Percentiles rank a stretch among this genome's conserved stretches.
Conservation (phyloP, 2,329 filamentous ascomycete genomes). For the Penicillium crustosum region DNA sequence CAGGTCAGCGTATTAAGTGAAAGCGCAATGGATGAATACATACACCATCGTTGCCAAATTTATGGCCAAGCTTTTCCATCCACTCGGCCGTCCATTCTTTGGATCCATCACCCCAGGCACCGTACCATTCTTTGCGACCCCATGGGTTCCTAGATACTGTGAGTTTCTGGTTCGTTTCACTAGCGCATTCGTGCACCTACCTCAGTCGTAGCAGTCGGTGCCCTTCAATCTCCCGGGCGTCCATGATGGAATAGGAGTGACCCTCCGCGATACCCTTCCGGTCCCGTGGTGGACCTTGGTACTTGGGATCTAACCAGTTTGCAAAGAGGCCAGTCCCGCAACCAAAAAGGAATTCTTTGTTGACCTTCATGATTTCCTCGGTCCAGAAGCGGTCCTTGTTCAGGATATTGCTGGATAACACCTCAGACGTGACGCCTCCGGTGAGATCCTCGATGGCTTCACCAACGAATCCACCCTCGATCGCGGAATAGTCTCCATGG, state of each 20-base stretch:
- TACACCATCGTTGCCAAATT: constrained; percentile 73
- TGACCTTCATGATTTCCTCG: constrained; percentile 75
- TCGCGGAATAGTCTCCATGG: constrained; percentile 74
- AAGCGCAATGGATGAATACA: neutral
- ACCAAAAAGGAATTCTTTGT: constrained; percentile 66
- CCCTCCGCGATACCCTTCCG: constrained; percentile 48
- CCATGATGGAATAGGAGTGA: constrained; percentile 60
- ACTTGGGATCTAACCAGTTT: constrained; percentile 44
- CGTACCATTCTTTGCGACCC: constrained; percentile 78
- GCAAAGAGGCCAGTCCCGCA: constrained; percentile 49
- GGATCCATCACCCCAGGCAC: constrained; percentile 78
- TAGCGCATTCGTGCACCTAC: constrained; percentile 31
- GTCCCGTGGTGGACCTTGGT: constrained; percentile 36
- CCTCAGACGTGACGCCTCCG: constrained; percentile 50
- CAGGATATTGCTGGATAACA: constrained; percentile 49
- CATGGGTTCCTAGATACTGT: constrained; percentile 66
- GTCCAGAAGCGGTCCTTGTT: constrained; percentile 80
- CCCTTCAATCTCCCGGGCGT: constrained; percentile 60
- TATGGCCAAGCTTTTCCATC: constrained; percentile 69
- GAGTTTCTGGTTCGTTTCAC: constrained; percentile 9
- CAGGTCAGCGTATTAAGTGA: constrained; percentile 7
- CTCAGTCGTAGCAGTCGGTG: constrained; percentile 64
- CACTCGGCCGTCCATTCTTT: constrained; percentile 82
- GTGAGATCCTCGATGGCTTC: constrained; percentile 61
- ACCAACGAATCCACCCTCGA: constrained; percentile 71